Percentiles rank a stretch among this genome's conserved stretches.
Conservation (phyloP, 2,329 filamentous ascomycete genomes). For the Periconia sp. region DNA sequence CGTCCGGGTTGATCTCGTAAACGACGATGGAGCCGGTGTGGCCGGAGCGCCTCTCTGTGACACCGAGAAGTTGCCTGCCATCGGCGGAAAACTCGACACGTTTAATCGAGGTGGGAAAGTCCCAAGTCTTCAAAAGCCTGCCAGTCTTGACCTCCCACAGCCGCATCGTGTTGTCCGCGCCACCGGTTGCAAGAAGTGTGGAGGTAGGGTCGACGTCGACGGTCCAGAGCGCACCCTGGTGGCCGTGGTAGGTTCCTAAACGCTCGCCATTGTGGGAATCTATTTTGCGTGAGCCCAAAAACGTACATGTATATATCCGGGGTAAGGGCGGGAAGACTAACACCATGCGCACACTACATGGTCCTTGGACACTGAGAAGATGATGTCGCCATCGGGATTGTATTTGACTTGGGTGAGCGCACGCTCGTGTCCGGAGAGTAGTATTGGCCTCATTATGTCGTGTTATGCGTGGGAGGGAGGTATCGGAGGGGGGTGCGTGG, state of each 20-base stretch:
- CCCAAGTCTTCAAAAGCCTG: constrained; percentile 94
- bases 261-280: constrained; percentile 94
- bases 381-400: constrained; percentile 83
- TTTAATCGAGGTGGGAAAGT: constrained; percentile 96
- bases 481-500: constrained; percentile 14
- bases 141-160: constrained; percentile 96
- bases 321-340: constrained; percentile 20
- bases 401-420: constrained; percentile 93
- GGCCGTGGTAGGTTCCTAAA: constrained; percentile 89
- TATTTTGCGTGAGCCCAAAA: constrained; percentile 25
- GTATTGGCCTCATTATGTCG: constrained; percentile 82
- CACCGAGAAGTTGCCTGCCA: constrained; percentile 83
- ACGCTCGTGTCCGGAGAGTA: constrained; percentile 95
- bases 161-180: constrained; percentile 96
- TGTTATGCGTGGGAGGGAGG: constrained; percentile 7
- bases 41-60: constrained; percentile 98
- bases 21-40: constrained; percentile 93
- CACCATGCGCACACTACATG: constrained; percentile 96
- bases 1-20: constrained; percentile 82
- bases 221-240: constrained; percentile 98
- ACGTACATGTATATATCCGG: constrained; percentile 1
- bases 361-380: constrained; percentile 95
- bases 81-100: constrained; percentile 97
- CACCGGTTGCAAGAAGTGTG: constrained; percentile 89
- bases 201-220: constrained; percentile 94